A percentile compares a stretch with the other conserved stretches of the same genome.
phyloP scores from a whole-genome alignment of 768 basidiomycete genomes.

The Serendipita sp. region DNA sequence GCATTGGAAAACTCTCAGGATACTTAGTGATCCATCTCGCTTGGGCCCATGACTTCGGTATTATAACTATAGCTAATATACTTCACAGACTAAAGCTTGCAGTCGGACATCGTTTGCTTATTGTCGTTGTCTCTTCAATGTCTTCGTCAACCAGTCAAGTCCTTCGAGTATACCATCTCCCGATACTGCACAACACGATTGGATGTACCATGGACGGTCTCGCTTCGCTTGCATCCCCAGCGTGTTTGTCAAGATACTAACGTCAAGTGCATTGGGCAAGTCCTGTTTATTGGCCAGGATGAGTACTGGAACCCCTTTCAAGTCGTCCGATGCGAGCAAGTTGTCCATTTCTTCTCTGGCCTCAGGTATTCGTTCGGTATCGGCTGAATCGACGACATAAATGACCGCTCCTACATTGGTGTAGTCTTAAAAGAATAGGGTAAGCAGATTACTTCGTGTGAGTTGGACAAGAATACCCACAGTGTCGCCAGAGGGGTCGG shows the following conservation, averaged over 20 bases:
- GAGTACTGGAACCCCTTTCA: conserved; percentile 28
- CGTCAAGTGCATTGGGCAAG: background rate
- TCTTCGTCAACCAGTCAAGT: conserved; percentile 70
- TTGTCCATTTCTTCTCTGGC: conserved; percentile 32
- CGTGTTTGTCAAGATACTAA: background rate
- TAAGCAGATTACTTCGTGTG: background rate
- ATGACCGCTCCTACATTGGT: conserved; percentile 41
- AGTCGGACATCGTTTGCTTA: no score
- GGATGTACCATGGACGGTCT: conserved; percentile 5
- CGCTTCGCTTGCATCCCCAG: background rate
- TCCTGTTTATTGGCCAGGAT: conserved; percentile 14
- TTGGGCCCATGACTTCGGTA: no score
- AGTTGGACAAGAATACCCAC: conserved; percentile 16
- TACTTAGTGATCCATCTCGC: no score
- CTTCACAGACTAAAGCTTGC: no score
- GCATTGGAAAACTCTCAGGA: no score
- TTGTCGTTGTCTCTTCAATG: background rate
- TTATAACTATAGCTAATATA: no score
- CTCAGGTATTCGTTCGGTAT: conserved; percentile 32
- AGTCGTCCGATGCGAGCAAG: conserved; percentile 27
- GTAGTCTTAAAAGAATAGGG: conserved; percentile 21
- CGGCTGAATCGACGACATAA: conserved; percentile 44
- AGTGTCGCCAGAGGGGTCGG: conserved; percentile 30
- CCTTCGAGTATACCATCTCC: conserved; percentile 98
- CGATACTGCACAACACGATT: conserved; percentile 54